A percentile compares a stretch with the other conserved stretches of the same genome.
phyloP scores from a whole-genome alignment of 2,329 filamentous ascomycete species.

The Aspergillus pseudoviridinutans region DNA sequence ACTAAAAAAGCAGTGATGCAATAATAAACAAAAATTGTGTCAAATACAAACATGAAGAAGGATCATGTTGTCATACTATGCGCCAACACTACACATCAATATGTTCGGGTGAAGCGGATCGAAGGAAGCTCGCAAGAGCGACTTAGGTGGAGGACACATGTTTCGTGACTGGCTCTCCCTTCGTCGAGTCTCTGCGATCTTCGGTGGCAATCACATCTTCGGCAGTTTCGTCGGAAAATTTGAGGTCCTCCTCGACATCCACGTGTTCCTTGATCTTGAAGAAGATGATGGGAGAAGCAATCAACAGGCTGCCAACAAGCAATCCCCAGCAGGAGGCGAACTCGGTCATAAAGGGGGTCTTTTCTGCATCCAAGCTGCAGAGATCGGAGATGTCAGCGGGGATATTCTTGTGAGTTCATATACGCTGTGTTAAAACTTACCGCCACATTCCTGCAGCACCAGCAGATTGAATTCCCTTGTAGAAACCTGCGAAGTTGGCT shows the following conservation, averaged over 20 bases:
- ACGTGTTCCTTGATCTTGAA: slow-evolving; percentile 77
- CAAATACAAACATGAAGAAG: not conserved
- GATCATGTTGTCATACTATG: not conserved
- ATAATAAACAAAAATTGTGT: not conserved
- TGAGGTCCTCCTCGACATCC: slow-evolving; percentile 74
- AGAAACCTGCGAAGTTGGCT: slow-evolving; percentile 87
- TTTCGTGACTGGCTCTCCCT: slow-evolving; percentile 12
- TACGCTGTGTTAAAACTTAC: slow-evolving; percentile 23
- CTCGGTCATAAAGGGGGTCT: slow-evolving; percentile 64
- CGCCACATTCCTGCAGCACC: slow-evolving; percentile 61
- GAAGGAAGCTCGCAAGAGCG: not conserved
- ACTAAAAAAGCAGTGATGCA: not conserved
- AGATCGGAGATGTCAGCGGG: slow-evolving; percentile 42
- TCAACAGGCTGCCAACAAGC: slow-evolving; percentile 66
- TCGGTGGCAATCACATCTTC: slow-evolving; percentile 56
- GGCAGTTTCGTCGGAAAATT: slow-evolving; percentile 77
- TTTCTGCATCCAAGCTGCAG: slow-evolving; percentile 63
- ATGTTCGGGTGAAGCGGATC: not conserved
- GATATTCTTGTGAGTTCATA: not conserved
- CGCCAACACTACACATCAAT: not conserved
- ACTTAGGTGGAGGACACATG: slow-evolving; percentile 2
- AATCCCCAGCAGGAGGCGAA: slow-evolving; percentile 76
- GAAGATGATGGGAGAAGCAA: slow-evolving; percentile 76
- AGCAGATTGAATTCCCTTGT: slow-evolving; percentile 87
- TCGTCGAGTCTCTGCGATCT: slow-evolving; percentile 13